Percentiles rank a stretch among this genome's conserved stretches.
These are phyloP conservation scores for Tetrastigma voinierianum DNA, from an alignment of 164 flowering plant genomes.

Conservation along the genomic window DNA sequence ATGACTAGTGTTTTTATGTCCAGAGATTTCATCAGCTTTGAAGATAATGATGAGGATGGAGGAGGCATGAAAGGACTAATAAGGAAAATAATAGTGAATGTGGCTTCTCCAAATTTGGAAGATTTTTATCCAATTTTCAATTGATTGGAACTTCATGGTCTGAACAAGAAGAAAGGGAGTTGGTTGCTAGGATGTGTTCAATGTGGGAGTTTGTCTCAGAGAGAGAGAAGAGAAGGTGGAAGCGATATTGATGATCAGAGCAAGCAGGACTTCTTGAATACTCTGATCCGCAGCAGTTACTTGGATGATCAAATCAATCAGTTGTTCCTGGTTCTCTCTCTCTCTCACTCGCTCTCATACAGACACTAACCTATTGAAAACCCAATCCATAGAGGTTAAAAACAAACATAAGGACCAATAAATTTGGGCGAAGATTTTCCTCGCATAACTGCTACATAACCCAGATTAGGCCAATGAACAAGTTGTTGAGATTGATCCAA, in stretches of 20 bases:
- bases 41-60: too few species aligned
- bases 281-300: slow-evolving; percentile 20
- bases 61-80: slow-evolving; percentile 17
- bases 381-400: too few species aligned
- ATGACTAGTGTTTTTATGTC: slow-evolving; percentile 23
- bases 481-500: not conserved
- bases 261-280: slow-evolving; percentile 28
- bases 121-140: slow-evolving; percentile 35
- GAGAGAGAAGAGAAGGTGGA: slow-evolving; percentile 26
- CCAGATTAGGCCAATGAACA: not conserved
- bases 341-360: not conserved
- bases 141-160: slow-evolving; percentile 27
- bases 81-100: slow-evolving; percentile 11
- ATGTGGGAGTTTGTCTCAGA: slow-evolving; percentile 29
- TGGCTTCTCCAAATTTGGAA: slow-evolving; percentile 23
- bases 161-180: slow-evolving; percentile 13
- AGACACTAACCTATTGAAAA: too few species aligned
- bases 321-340: slow-evolving; percentile 30
- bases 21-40: slow-evolving; percentile 20
- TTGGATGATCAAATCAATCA: slow-evolving; percentile 26
- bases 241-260: not conserved
- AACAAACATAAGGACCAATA: too few species aligned
- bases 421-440: too few species aligned
- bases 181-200: slow-evolving; percentile 1
- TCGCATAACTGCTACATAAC: too few species aligned